Evolutionary conservation across 2,329 filamentous ascomycete genomes (phyloP).

Genomic region (Phaeosphaeriaceae sp.): DNA sequence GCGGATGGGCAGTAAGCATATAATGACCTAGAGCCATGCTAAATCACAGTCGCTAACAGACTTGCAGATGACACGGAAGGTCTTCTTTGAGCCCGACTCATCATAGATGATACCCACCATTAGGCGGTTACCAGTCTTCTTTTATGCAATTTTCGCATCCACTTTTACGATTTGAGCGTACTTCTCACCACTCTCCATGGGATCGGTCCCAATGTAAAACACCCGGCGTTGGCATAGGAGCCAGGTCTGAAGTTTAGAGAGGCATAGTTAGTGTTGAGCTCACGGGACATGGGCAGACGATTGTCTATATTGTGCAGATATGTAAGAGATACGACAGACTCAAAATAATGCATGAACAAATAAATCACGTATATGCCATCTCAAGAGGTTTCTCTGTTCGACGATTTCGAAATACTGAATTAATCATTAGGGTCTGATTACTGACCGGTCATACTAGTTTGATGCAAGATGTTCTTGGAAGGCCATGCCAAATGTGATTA

Average conservation of each 20-base stretch:
- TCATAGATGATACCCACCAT: background rate
- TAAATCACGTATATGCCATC: background rate
- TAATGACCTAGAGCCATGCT: background rate
- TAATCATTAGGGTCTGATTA: too few relatives aligned
- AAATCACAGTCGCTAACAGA: constrained; percentile 6
- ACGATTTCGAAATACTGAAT: too few relatives aligned
- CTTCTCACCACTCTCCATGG: constrained; percentile 9
- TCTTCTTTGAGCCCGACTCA: constrained; percentile 33
- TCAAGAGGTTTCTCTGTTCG: too few relatives aligned
- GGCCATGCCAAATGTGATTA: too few relatives aligned
- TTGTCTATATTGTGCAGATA: constrained; percentile 5
- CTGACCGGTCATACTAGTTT: too few relatives aligned
- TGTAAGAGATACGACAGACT: constrained; percentile 8
- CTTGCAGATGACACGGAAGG: constrained; percentile 32
- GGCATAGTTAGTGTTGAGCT: background rate
- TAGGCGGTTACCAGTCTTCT: background rate
- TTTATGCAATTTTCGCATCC: background rate
- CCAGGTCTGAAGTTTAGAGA: constrained; percentile 1
- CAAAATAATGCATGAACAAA: constrained; percentile 8
- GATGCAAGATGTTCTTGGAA: too few relatives aligned
- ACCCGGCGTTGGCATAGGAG: constrained; percentile 1
- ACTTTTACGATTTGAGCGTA: constrained; percentile 8
- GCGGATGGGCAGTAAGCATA: constrained; percentile 77
- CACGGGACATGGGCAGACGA: background rate
- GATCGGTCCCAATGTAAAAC: constrained; percentile 8